Percentiles rank a stretch among this genome's conserved stretches.
Conservation (phyloP, 169 alveolate genomes). For the Theileria luwenshuni region DNA sequence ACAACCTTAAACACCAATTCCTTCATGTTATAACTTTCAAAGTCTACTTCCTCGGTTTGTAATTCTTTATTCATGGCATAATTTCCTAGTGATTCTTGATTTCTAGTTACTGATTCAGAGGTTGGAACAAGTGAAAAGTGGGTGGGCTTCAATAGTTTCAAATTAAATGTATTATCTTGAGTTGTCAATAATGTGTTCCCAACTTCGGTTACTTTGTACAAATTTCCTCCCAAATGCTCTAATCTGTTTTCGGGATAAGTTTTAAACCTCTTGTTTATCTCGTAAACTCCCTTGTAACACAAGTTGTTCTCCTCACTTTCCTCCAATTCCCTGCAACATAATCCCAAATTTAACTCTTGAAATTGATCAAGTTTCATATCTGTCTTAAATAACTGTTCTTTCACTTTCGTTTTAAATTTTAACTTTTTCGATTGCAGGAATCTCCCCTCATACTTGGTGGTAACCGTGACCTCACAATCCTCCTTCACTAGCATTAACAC, state of each 20-base stretch:
- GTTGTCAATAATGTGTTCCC: conserved; percentile 2
- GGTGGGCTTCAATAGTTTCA: conserved; percentile 13
- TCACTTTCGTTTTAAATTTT: not conserved
- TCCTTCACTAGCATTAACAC: not conserved
- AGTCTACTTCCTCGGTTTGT: not conserved
- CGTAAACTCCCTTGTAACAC: conserved; percentile 18
- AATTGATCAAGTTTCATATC: not conserved
- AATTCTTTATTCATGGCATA: not conserved
- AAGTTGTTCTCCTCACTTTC: conserved; percentile 3
- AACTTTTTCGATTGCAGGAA: conserved; percentile 13
- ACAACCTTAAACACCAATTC: not conserved
- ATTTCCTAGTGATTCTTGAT: not conserved
- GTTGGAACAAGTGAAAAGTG: conserved; percentile 15
- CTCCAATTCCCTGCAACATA: not conserved
- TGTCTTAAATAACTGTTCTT: not conserved
- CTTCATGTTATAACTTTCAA: not conserved
- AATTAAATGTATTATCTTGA: not conserved
- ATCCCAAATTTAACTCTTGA: not conserved
- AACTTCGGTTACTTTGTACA: conserved; percentile 1
- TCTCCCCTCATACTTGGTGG: not conserved
- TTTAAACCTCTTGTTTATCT: conserved; percentile 8
- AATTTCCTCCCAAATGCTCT: conserved; percentile 1
- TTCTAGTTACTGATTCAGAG: not conserved
- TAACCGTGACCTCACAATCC: conserved; percentile 4
- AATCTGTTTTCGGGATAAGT: conserved; percentile 18